Conservation (phyloP, 805 yeast genomes). For the Wickerhamiella dianesei region DNA sequence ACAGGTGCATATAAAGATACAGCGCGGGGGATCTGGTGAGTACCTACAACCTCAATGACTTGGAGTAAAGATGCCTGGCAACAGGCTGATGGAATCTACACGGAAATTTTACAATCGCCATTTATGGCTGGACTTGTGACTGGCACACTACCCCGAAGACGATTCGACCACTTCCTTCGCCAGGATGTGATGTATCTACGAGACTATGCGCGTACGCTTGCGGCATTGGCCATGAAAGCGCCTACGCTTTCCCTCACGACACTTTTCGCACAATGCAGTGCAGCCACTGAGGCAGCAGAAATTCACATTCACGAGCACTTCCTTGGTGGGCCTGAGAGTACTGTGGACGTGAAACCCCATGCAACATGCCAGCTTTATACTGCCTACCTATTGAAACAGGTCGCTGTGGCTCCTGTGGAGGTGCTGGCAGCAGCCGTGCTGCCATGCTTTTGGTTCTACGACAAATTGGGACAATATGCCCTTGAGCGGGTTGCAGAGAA, state of each 20-base stretch:
- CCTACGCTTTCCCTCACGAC: conserved; percentile 5
- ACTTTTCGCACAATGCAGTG: conserved; percentile 7
- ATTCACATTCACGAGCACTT: conserved; percentile 12
- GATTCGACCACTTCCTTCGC: conserved; percentile 11
- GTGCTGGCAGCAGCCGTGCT: conserved; percentile 18
- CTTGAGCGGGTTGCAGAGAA: conserved; percentile 42
- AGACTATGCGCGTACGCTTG: conserved; percentile 14
- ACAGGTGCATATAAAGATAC: no score
- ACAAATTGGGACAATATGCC: conserved; percentile 40
- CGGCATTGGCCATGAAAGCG: conserved; percentile 10
- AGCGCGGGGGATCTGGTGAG: no score
- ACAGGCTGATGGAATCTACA: conserved; percentile 10
- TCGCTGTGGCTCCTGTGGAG: conserved; percentile 11
- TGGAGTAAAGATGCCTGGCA: conserved; percentile 17
- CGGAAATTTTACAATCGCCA: conserved; percentile 8
- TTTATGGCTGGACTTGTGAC: conserved; percentile 12
- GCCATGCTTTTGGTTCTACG: conserved; percentile 19
- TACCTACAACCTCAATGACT: no score
- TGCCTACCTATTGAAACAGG: conserved; percentile 10
- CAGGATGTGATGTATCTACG: conserved; percentile 16
- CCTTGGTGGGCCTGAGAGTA: neutral
- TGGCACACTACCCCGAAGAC: conserved; percentile 10
- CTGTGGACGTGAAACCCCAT: neutral
- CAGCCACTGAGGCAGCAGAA: conserved; percentile 13
- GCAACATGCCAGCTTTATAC: conserved; percentile 15